These are phyloP conservation scores for Anisodus tanguticus DNA, from an alignment of 257 asterid genomes.

Conservation along the genomic window DNA sequence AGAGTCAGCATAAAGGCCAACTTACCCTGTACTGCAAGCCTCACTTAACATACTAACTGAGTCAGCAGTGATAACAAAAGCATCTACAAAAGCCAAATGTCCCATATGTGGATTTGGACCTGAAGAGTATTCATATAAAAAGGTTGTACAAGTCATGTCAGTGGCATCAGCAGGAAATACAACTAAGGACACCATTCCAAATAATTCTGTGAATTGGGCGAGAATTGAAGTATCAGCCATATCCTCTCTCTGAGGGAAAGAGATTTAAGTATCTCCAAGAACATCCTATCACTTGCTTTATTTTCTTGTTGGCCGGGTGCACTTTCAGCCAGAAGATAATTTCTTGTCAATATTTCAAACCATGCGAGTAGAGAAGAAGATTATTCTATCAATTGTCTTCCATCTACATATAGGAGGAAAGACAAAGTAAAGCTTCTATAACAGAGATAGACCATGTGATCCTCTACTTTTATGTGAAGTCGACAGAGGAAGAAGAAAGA, in stretches of 20 bases:
- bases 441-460: neutral
- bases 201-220: neutral
- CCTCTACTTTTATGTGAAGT: neutral
- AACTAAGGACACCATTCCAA: neutral
- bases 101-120: conserved; percentile 95
- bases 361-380: neutral
- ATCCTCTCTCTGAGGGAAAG: neutral
- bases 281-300: neutral
- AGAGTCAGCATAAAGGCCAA: neutral
- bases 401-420: conserved; percentile 9
- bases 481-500: neutral
- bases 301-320: neutral
- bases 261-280: neutral
- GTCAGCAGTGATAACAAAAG: conserved; percentile 88
- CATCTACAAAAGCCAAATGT: conserved; percentile 89
- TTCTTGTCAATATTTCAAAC: neutral
- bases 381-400: neutral
- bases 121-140: conserved; percentile 40
- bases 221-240: conserved; percentile 1
- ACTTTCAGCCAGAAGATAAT: neutral
- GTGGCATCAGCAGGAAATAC: conserved; percentile 22
- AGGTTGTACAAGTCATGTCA: conserved; percentile 21
- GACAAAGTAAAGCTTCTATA: neutral
- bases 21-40: conserved; percentile 97
- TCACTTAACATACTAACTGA: conserved; percentile 94